phyloP scores from a whole-genome alignment of 2,329 filamentous ascomycete species.

The Colletotrichum liriopes region DNA sequence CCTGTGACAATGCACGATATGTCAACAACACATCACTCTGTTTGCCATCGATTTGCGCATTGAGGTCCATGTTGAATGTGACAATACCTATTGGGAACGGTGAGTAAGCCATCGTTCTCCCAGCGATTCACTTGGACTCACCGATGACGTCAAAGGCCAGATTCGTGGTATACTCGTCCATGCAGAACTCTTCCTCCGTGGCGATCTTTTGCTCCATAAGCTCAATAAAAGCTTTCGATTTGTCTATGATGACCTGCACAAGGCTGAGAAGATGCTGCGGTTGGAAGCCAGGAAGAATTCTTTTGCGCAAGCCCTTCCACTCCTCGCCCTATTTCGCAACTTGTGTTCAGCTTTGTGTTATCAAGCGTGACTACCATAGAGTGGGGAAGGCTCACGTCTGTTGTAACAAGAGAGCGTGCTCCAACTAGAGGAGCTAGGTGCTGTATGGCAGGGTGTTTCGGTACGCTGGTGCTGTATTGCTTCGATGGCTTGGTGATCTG shows the following conservation, averaged over 20 bases:
- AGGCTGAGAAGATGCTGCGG: conserved; percentile 50
- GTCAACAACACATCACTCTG: conserved; percentile 47
- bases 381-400: conserved; percentile 1
- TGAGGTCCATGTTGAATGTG: conserved; percentile 53
- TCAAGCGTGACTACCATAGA: not conserved
- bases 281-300: conserved; percentile 31
- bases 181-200: conserved; percentile 48
- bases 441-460: conserved; percentile 37
- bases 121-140: not conserved
- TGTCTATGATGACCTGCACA: conserved; percentile 49
- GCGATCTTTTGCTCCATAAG: conserved; percentile 50
- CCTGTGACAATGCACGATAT: conserved; percentile 42
- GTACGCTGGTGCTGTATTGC: conserved; percentile 38
- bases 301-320: conserved; percentile 35
- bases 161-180: conserved; percentile 50
- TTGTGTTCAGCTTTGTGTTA: not conserved
- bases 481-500: conserved; percentile 35
- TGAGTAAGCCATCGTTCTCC: conserved; percentile 30
- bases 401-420: conserved; percentile 35
- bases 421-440: conserved; percentile 33
- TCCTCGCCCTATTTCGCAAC: conserved; percentile 22
- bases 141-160: conserved; percentile 59
- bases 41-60: conserved; percentile 49
- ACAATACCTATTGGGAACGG: conserved; percentile 45
- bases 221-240: conserved; percentile 31